Conservation (phyloP, 176 grass and related monocot genomes). For the Elymus sibiricus region DNA sequence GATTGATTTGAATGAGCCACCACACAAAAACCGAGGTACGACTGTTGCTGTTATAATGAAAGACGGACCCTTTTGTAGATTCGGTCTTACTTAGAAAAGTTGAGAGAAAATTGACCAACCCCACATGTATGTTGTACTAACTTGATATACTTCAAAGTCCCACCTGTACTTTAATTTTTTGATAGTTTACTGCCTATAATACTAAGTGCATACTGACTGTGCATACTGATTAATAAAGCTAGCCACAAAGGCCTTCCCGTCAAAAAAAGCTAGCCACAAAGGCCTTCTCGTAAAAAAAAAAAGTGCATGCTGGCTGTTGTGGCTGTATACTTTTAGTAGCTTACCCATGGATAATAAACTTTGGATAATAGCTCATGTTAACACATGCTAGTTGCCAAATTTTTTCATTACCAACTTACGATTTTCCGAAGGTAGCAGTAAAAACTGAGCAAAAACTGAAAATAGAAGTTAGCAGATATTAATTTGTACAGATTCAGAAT, state of each 20-base stretch:
- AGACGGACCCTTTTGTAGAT: not conserved
- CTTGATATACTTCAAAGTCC: not conserved
- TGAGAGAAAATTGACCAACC: not conserved
- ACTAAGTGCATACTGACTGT: not conserved
- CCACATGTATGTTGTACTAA: not conserved
- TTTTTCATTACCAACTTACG: not conserved
- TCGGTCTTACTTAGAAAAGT: not conserved
- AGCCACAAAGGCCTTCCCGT: no score
- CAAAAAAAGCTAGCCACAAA: no score
- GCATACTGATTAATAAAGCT: no score
- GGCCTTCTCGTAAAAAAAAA: no score
- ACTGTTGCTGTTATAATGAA: not conserved
- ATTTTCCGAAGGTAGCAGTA: not conserved
- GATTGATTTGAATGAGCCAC: conserved; percentile 34
- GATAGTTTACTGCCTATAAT: conserved; percentile 6
- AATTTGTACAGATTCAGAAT: not conserved
- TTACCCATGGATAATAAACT: not conserved
- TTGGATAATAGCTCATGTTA: not conserved
- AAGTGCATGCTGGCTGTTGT: not conserved
- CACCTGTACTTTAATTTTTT: not conserved
- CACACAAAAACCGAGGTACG: conserved; percentile 25
- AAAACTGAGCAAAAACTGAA: not conserved
- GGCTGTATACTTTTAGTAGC: not conserved
- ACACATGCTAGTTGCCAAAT: not conserved
- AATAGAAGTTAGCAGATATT: not conserved